These are phyloP conservation scores for Suillus clintonianus DNA, from an alignment of 768 basidiomycete genomes.

Conservation along the genomic window DNA sequence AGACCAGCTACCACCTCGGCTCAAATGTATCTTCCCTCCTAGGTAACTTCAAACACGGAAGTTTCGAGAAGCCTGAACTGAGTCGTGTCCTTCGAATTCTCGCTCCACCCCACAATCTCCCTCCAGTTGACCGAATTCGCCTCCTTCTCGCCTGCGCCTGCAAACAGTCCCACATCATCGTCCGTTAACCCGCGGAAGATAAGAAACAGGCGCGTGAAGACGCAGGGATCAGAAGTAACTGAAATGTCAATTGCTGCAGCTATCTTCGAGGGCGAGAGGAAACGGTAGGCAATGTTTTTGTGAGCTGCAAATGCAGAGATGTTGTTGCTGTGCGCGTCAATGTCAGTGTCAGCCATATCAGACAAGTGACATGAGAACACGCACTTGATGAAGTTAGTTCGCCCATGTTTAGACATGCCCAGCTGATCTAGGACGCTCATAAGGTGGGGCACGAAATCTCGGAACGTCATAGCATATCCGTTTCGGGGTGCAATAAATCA, in stretches of 20 bases:
- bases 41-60: constrained; percentile 73
- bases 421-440: constrained; percentile 83
- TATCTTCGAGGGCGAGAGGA: constrained; percentile 75
- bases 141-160: constrained; percentile 83
- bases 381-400: constrained; percentile 81
- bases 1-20: constrained; percentile 11
- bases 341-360: constrained; percentile 5
- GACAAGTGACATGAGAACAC: constrained; percentile 21
- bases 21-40: constrained; percentile 10
- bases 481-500: constrained; percentile 82
- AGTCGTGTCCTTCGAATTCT: constrained; percentile 72
- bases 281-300: constrained; percentile 90
- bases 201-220: constrained; percentile 83
- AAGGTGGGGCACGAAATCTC: constrained; percentile 79
- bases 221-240: constrained; percentile 77
- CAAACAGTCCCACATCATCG: constrained; percentile 75
- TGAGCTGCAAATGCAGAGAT: constrained; percentile 71
- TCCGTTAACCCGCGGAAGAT: constrained; percentile 83
- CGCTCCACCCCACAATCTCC: constrained; percentile 78
- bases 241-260: constrained; percentile 87
- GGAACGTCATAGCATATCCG: constrained; percentile 82
- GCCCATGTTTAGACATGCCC: constrained; percentile 80
- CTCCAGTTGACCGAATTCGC: constrained; percentile 82
- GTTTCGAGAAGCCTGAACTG: constrained; percentile 81
- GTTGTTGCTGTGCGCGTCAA: constrained; percentile 57